These are phyloP conservation scores for Onygenales sp. DNA, from an alignment of 2,329 filamentous ascomycete species.

Conservation along the genomic window DNA sequence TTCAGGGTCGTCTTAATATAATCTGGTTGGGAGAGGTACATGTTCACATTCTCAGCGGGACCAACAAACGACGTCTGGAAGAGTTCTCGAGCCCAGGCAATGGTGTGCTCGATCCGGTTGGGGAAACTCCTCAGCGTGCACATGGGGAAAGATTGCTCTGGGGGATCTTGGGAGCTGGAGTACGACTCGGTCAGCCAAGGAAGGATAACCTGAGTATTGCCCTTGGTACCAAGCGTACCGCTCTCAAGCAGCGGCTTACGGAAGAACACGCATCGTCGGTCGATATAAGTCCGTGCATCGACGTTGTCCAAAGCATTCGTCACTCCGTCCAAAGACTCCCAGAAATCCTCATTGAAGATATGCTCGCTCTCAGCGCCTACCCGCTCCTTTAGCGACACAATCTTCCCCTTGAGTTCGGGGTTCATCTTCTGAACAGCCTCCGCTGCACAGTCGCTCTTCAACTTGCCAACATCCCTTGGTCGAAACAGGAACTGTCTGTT, in stretches of 20 bases:
- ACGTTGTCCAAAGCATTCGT: conserved; percentile 98
- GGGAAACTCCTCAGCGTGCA: conserved; percentile 95
- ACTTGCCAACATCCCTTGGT: conserved; percentile 80
- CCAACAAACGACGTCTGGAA: conserved; percentile 94
- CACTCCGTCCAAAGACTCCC: conserved; percentile 76
- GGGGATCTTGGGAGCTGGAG: conserved; percentile 91
- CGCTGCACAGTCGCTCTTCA: conserved; percentile 94
- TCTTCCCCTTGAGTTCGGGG: conserved; percentile 78
- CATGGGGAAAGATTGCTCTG: conserved; percentile 98
- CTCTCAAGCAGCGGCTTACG: conserved; percentile 92
- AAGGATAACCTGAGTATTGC: conserved; percentile 93
- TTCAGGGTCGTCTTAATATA: conserved; percentile 81
- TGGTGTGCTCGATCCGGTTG: conserved; percentile 97
- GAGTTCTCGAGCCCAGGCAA: conserved; percentile 92
- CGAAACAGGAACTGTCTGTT: conserved; percentile 97
- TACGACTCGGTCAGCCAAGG: conserved; percentile 92
- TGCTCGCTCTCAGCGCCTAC: conserved; percentile 88
- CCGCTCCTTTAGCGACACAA: conserved; percentile 75
- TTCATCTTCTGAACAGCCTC: conserved; percentile 92
- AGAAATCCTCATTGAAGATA: conserved; percentile 90
- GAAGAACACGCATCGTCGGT: conserved; percentile 96
- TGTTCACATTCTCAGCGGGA: conserved; percentile 84
- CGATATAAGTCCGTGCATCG: conserved; percentile 91
- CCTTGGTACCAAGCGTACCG: conserved; percentile 91
- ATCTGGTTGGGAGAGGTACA: conserved; percentile 84